Evolutionary conservation across 2,329 filamentous ascomycete genomes (phyloP).

Genomic region (Diplocarpon rosae): DNA sequence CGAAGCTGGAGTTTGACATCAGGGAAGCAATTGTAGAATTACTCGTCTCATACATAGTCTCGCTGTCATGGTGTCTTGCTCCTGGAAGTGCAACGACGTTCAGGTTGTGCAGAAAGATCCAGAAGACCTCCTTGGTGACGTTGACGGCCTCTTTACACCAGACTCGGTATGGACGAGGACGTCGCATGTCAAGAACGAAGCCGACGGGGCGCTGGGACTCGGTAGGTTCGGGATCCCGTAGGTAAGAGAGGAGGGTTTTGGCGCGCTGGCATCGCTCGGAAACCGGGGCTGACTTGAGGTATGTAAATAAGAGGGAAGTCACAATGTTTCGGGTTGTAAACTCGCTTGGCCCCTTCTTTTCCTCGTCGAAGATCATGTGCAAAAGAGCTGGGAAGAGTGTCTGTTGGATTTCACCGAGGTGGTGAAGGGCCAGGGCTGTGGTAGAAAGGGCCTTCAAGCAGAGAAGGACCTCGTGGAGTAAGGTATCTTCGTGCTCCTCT

Average conservation of each 20-base stretch:
- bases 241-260: slow-evolving; percentile 61
- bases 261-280: slow-evolving; percentile 58
- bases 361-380: slow-evolving; percentile 89
- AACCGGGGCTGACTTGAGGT: slow-evolving; percentile 58
- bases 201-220: slow-evolving; percentile 67
- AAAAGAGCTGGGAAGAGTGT: slow-evolving; percentile 79
- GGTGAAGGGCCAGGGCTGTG: slow-evolving; percentile 72
- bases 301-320: slow-evolving; percentile 79
- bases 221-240: slow-evolving; percentile 67
- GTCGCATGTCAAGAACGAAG: slow-evolving; percentile 84
- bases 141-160: slow-evolving; percentile 90
- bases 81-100: slow-evolving; percentile 66
- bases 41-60: slow-evolving; percentile 16
- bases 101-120: slow-evolving; percentile 93
- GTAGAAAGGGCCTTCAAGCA: slow-evolving; percentile 93
- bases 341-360: slow-evolving; percentile 94
- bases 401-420: slow-evolving; percentile 67
- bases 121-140: slow-evolving; percentile 97
- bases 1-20: slow-evolving; percentile 26
- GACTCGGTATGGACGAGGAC: slow-evolving; percentile 76
- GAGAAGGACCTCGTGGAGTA: slow-evolving; percentile 83
- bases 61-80: slow-evolving; percentile 19
- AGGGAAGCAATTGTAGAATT: slow-evolving; percentile 22
- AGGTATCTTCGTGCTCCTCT: slow-evolving; percentile 89
- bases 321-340: slow-evolving; percentile 89